phyloP scores from a whole-genome alignment of 129 eudicot species.

The Oenanthe sinensis region DNA sequence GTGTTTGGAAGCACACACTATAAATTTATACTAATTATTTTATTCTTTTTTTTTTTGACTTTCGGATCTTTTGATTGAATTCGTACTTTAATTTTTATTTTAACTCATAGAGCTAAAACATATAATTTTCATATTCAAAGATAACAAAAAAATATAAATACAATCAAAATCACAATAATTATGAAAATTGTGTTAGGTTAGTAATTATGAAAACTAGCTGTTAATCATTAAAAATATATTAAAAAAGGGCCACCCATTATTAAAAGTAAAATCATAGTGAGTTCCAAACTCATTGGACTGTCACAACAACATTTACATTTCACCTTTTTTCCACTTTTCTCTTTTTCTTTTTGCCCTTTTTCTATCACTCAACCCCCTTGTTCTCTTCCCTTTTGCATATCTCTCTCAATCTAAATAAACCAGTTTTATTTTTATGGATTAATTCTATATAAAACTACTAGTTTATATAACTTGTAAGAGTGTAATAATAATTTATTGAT shows the following conservation, averaged over 20 bases:
- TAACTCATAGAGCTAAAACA: too few species aligned
- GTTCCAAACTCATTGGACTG: constrained; percentile 27
- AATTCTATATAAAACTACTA: not conserved
- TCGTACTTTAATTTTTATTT: too few species aligned
- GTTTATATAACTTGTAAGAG: not conserved
- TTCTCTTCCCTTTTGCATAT: not conserved
- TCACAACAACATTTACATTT: not conserved
- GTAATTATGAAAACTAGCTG: too few species aligned
- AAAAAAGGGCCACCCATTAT: not conserved
- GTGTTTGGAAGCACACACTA: too few species aligned
- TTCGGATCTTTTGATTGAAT: too few species aligned
- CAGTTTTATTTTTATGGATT: not conserved
- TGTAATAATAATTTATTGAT: not conserved
- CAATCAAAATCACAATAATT: too few species aligned
- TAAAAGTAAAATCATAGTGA: not conserved
- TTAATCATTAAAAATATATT: too few species aligned
- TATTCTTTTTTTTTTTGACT: too few species aligned
- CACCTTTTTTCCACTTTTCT: not conserved
- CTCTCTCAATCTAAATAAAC: not conserved
- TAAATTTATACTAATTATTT: too few species aligned
- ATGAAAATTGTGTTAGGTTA: too few species aligned
- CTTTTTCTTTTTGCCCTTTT: not conserved
- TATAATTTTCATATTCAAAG: too few species aligned
- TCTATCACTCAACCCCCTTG: not conserved
- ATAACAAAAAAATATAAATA: too few species aligned